Percentiles rank a stretch among this genome's conserved stretches.
Conservation (phyloP, 1,284 basidiomycete genomes). For the Fistulinella staudtii region DNA sequence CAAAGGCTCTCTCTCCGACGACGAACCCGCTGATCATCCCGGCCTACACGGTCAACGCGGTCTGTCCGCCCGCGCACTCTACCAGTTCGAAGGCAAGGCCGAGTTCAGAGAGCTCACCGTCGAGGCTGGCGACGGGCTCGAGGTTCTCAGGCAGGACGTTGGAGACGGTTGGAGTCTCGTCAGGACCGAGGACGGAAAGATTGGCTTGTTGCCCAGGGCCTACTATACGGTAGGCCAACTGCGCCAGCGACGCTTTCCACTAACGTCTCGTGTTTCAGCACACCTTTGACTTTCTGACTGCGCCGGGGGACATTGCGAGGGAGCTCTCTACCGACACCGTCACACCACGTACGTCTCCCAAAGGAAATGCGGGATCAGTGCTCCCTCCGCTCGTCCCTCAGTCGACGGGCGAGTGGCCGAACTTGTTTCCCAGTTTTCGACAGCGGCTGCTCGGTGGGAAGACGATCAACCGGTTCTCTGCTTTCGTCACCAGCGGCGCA, state of each 20-base stretch:
- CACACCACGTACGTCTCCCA: conserved; percentile 52
- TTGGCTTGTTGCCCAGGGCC: conserved; percentile 64
- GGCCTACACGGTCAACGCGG: conserved; percentile 39
- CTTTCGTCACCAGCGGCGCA: conserved; percentile 80
- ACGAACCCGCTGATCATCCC: conserved; percentile 35
- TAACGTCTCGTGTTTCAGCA: conserved; percentile 40
- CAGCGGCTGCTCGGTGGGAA: conserved; percentile 71
- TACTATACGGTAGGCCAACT: conserved; percentile 59
- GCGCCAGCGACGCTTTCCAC: neutral
- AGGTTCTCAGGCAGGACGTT: conserved; percentile 60
- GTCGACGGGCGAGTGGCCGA: conserved; percentile 67
- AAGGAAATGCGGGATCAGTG: conserved; percentile 22
- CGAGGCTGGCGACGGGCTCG: conserved; percentile 60
- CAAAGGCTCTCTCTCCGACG: conserved; percentile 38
- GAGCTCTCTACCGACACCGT: conserved; percentile 43
- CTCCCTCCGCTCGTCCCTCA: conserved; percentile 58
- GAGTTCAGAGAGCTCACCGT: conserved; percentile 68
- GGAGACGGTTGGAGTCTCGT: conserved; percentile 77
- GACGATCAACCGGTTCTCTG: conserved; percentile 76
- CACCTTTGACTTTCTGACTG: conserved; percentile 55
- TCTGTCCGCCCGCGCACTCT: conserved; percentile 60
- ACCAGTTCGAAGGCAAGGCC: conserved; percentile 67
- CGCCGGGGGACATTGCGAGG: conserved; percentile 38
- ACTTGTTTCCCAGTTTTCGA: conserved; percentile 60
- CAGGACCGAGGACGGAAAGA: conserved; percentile 47